Percentiles rank a stretch among this genome's conserved stretches.
These are phyloP conservation scores for Alnus rubra DNA, from an alignment of 306 rosid species.

Conservation along the genomic window DNA sequence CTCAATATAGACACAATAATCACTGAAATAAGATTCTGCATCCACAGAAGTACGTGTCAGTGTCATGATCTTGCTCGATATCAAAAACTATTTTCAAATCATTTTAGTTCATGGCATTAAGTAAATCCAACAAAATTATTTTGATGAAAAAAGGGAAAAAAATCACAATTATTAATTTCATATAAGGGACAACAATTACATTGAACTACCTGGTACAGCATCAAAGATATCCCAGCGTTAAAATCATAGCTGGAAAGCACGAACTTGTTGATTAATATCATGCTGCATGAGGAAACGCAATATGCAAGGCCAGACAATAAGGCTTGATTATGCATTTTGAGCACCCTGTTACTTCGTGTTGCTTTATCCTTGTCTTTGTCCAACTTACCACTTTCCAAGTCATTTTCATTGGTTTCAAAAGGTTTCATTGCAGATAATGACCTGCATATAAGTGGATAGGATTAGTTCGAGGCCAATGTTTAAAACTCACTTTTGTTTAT, in stretches of 20 bases:
- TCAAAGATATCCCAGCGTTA: conserved; percentile 88
- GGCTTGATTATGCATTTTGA: conserved; percentile 71
- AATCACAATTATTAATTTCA: not conserved
- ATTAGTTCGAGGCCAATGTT: not conserved
- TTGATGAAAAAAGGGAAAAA: not conserved
- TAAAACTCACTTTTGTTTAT: not conserved
- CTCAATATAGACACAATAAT: conserved; percentile 65
- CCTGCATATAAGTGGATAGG: conserved; percentile 22
- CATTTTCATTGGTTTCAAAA: conserved; percentile 49
- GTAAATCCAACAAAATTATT: not conserved
- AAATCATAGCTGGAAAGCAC: conserved; percentile 90
- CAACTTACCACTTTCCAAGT: conserved; percentile 70
- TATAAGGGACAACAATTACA: not conserved
- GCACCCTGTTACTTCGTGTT: conserved; percentile 42
- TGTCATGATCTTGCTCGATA: conserved; percentile 20
- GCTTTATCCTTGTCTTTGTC: conserved; percentile 54
- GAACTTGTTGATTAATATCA: conserved; percentile 87
- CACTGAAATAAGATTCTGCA: conserved; percentile 93
- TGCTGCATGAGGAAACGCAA: conserved; percentile 88
- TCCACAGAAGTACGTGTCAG: conserved; percentile 18
- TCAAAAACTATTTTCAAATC: conserved; percentile 23
- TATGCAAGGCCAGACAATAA: conserved; percentile 87
- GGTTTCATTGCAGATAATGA: conserved; percentile 56
- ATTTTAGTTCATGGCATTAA: not conserved
- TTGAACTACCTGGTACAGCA: conserved; percentile 85